Evolutionary conservation across 768 basidiomycete genomes (phyloP), one percentile per base, ranked within the genome.

Genomic region (Leccinum broughii): DNA sequence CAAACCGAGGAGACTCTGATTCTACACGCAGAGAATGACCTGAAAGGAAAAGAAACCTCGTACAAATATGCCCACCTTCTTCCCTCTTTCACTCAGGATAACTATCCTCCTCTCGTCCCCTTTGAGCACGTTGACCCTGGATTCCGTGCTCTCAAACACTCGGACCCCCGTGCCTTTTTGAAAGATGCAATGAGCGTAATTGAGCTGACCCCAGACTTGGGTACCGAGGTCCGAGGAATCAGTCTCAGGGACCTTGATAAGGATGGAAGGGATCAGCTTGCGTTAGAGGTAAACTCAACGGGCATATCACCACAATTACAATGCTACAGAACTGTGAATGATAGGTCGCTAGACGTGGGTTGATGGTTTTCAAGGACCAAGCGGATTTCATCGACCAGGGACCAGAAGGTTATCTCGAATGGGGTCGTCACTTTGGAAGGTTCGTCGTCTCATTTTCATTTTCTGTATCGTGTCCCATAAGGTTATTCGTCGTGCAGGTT

Each of bases 81-180:
- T 13, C 92, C 92, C 9, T 68, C 82, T 51, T 88, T 89, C 72
- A 82, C 85, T 60, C 74, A 77, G 39, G 79, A 83, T 59, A 76
- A 76, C 24, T 88, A 88, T 63, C 86, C 88, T 30, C 87, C 90
- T 10, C 77, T 93, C 59, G 80, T 79, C 14, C 85, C 88, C 2
- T 93, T 88, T 73, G 82, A 86, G 56, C 90, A 93, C 67, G 77
- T 81, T 69, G 92, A 95, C 76, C 92, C 93, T 4, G 92, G 86
- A 3, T 71, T 72, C 30, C 84, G 88, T 54, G 93, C 92, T 5
- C 76, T 91, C 59, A 68, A 72, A 39, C 89, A 89, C 66, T 70
- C 81, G 1, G 82, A 91, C 61, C 88, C 92, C 10, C 80, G 85
- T 26, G 76, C 85, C 6, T 93, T 93, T 76, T 78, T 93, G 3